Evolutionary conservation across 1,284 basidiomycete genomes (phyloP), one percentile per base, ranked within the genome.

Genomic region (Rhodotorula glutinis): DNA sequence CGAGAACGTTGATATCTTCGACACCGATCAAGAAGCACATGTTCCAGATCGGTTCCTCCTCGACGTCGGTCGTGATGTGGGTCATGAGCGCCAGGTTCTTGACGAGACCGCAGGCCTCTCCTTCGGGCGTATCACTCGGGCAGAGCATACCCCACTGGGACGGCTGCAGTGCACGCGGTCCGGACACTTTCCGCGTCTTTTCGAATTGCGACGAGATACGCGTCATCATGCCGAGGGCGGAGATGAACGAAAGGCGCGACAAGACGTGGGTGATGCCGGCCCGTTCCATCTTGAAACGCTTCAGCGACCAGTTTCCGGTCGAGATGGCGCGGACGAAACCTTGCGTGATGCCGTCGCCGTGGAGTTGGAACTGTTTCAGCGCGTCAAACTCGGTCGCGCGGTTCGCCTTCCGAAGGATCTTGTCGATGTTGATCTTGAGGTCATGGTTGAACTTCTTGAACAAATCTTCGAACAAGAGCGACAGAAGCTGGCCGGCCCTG

Each of bases 41-140:
- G 68, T 87, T 85, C 74, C 92, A 87, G 68, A 99, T 91, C 4
- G 96, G 94, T 71, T 88, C 91, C 79, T 99, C 96, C 70, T 96
- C 93, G 25, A 95, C 93, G 79, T 98, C 96, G 30, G 97, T 98
- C 19, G 96, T 99, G 79, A 99, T 99, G 79, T 99, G 97, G 4
- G 97, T 98, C 94, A 98, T 99, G 52, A 98, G 84, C 3, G 96
- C 97, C 65, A 99, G 81, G 79, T 99, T 99, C 83, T 99, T 99
- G 57, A 99, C 97, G 66, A 99, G 82, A 60, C 96, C 96, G 78
- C 96, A 99, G 10, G 96, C 96, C 80, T 99, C 96, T 77, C 96
- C 97, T 87, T 99, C 96, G 0, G 96, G 96, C 5, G 97, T 99
- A 80, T 99, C 96, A 77, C 91, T 94, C 0, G 96, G 91, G 80